These are phyloP conservation scores for Stachybotrys elegans DNA, from an alignment of 2,329 filamentous ascomycete genomes.

Conservation along the genomic window DNA sequence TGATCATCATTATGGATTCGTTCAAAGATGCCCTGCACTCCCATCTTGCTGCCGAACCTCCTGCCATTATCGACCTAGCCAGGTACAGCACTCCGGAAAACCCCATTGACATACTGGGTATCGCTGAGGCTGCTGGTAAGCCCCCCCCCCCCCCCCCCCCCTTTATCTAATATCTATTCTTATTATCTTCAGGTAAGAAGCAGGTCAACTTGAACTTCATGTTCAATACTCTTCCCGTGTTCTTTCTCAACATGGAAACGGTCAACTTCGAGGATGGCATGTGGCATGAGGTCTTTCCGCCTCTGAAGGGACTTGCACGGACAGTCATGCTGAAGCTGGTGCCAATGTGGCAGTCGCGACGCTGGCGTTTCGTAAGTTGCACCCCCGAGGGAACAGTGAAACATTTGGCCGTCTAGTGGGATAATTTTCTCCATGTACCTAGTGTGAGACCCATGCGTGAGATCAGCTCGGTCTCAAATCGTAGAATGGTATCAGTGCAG, in stretches of 20 bases:
- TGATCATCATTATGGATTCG: conserved; percentile 36
- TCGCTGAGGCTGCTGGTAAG: conserved; percentile 11
- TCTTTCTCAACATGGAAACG: conserved; percentile 19
- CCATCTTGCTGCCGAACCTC: conserved; percentile 31
- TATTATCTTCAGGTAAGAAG: conserved; percentile 10
- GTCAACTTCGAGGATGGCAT: conserved; percentile 15
- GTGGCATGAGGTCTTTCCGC: conserved; percentile 17
- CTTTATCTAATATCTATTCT: background rate
- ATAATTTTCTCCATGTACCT: too few species aligned
- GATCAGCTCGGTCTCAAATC: too few species aligned
- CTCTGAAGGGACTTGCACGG: conserved; percentile 6
- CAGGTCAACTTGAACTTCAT: conserved; percentile 12
- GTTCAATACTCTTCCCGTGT: conserved; percentile 15
- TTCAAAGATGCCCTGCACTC: conserved; percentile 39
- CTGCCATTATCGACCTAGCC: conserved; percentile 11
- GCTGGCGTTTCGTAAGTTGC: conserved; percentile 14
- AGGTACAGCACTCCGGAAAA: conserved; percentile 14
- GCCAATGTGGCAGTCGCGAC: conserved; percentile 14
- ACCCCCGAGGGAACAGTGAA: conserved; percentile 9
- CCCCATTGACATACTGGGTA: conserved; percentile 15
- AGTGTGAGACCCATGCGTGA: too few species aligned
- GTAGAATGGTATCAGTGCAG: too few species aligned
- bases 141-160: background rate
- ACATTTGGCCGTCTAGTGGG: conserved; percentile 10
- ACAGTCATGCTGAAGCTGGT: conserved; percentile 10